These are phyloP conservation scores for Alnus rubra DNA, from an alignment of 306 rosid genomes.

Conservation along the genomic window DNA sequence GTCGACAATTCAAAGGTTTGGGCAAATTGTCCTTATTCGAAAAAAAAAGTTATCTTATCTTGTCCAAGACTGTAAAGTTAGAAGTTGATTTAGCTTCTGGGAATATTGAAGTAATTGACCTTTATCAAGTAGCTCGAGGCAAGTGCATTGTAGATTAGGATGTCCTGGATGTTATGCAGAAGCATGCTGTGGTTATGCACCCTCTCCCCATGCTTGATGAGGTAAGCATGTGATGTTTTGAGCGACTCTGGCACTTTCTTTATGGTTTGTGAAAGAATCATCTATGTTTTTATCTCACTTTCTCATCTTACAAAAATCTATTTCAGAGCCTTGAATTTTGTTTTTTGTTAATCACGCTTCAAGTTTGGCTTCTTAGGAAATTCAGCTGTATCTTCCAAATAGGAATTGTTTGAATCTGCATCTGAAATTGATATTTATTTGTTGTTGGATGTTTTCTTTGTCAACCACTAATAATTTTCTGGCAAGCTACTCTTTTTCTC, in stretches of 20 bases:
- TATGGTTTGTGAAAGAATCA: neutral
- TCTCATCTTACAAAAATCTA: neutral
- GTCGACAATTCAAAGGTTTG: too few relatives aligned
- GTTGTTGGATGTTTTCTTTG: constrained; percentile 1
- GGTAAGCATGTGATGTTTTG: constrained; percentile 35
- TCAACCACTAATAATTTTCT: constrained; percentile 1
- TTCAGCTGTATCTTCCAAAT: neutral
- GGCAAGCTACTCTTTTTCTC: neutral
- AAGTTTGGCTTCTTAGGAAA: neutral
- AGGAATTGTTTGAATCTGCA: neutral
- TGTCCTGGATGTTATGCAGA: constrained; percentile 67
- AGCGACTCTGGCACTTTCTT: neutral
- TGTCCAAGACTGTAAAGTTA: too few relatives aligned
- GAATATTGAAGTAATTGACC: constrained; percentile 34
- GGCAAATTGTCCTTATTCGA: too few relatives aligned
- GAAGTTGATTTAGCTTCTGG: too few relatives aligned
- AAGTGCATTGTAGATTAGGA: constrained; percentile 70
- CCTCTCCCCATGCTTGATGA: constrained; percentile 95
- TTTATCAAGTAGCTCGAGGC: constrained; percentile 83
- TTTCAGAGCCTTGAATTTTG: neutral
- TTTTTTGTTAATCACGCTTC: neutral
- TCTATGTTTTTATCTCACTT: neutral
- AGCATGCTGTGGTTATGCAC: constrained; percentile 83
- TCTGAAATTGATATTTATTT: constrained; percentile 1
- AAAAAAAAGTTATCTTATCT: too few relatives aligned